Evolutionary conservation across 75 land plant species (phyloP).

Genomic region (Cryptomeria japonica): DNA sequence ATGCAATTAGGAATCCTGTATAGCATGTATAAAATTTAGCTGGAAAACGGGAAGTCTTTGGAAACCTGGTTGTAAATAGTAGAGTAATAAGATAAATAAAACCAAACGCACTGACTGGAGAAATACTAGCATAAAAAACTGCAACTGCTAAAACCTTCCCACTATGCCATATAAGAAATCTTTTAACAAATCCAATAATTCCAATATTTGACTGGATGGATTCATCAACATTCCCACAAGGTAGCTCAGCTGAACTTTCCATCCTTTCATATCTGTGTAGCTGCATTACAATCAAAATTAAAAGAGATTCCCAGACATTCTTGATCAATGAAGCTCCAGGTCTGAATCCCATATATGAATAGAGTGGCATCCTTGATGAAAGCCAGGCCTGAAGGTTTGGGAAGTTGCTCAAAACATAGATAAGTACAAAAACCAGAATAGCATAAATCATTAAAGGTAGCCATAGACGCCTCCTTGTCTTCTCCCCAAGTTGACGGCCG

Average conservation of each 20-base stretch:
- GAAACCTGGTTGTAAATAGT: slow-evolving; percentile 66
- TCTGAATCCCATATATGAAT: slow-evolving; percentile 61
- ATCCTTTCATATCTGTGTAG: slow-evolving; percentile 87
- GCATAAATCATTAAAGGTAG: slow-evolving; percentile 80
- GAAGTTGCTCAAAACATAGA: slow-evolving; percentile 72
- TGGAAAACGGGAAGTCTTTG: slow-evolving; percentile 84
- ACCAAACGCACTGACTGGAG: slow-evolving; percentile 87
- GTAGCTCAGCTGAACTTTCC: slow-evolving; percentile 38
- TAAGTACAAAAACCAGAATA: slow-evolving; percentile 55
- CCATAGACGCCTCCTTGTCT: slow-evolving; percentile 75
- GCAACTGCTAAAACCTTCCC: slow-evolving; percentile 77
- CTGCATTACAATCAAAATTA: slow-evolving; percentile 90
- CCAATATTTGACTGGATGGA: slow-evolving; percentile 31
- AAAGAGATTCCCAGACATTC: slow-evolving; percentile 85
- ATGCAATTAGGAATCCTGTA: slow-evolving; percentile 62
- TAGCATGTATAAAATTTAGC: slow-evolving; percentile 67
- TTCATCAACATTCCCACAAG: slow-evolving; percentile 20
- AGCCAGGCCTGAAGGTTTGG: slow-evolving; percentile 50
- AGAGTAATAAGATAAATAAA: slow-evolving; percentile 82
- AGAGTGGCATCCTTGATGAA: slow-evolving; percentile 47
- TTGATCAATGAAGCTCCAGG: slow-evolving; percentile 69
- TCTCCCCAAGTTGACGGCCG: slow-evolving; percentile 90
- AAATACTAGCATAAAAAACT: slow-evolving; percentile 90
- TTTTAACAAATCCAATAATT: slow-evolving; percentile 58
- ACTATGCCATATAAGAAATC: slow-evolving; percentile 85